A percentile compares a stretch with the other conserved stretches of the same genome.
Conservation (phyloP, 345 rosid species). For the Linum lewisii region DNA sequence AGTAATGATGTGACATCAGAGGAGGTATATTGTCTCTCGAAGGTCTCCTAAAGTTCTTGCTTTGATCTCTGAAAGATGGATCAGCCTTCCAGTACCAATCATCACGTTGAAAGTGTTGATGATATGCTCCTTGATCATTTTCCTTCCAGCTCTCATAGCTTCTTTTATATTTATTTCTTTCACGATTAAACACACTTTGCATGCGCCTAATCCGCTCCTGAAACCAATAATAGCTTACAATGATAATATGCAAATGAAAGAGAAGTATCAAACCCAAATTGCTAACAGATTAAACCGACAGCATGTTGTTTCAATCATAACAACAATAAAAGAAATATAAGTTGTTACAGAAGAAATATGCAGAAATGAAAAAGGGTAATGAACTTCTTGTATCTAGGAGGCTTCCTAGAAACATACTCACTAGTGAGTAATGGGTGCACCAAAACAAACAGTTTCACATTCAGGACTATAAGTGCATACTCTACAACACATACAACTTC, state of each 20-base stretch:
- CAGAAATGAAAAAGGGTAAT: background rate
- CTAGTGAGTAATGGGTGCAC: background rate
- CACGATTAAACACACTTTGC: slow-evolving; percentile 96
- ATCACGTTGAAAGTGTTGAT: slow-evolving; percentile 85
- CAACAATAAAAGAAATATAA: background rate
- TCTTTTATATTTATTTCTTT: slow-evolving; percentile 59
- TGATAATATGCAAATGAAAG: background rate
- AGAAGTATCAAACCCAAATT: background rate
- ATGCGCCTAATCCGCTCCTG: slow-evolving; percentile 93
- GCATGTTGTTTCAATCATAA: background rate
- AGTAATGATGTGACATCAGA: slow-evolving; percentile 82
- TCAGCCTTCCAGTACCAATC: slow-evolving; percentile 98
- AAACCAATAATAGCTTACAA: slow-evolving; percentile 4
- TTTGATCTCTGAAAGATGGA: slow-evolving; percentile 50
- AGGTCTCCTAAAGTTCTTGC: slow-evolving; percentile 48
- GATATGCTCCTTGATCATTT: slow-evolving; percentile 50
- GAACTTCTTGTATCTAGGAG: background rate
- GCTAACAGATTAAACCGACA: background rate
- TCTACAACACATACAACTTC: too few species aligned
- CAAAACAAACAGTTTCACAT: too few species aligned
- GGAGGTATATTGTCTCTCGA: slow-evolving; percentile 44
- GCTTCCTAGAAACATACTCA: background rate
- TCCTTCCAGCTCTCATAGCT: slow-evolving; percentile 81
- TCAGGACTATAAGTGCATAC: too few species aligned
- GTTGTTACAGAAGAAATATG: background rate